A percentile compares a stretch with the other conserved stretches of the same genome.
phyloP scores from a whole-genome alignment of 1,284 basidiomycete species.

The Stereum hirsutum region DNA sequence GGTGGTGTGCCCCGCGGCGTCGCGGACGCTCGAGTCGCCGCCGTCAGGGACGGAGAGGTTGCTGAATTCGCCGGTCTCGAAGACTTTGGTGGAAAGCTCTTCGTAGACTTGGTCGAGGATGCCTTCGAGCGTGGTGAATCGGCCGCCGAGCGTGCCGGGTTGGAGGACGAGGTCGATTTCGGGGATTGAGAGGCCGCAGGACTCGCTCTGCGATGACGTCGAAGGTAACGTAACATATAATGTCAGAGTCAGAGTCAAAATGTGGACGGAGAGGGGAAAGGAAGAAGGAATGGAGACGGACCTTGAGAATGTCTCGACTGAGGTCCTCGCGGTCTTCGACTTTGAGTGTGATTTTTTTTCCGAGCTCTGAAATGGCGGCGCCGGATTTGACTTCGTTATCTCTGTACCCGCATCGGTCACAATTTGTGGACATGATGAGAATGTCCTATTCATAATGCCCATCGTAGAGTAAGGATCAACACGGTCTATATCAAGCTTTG shows the following conservation, averaged over 20 bases:
- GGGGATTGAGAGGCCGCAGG: slow-evolving; percentile 84
- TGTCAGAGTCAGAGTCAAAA: no score
- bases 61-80: slow-evolving; percentile 68
- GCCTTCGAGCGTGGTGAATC: slow-evolving; percentile 97
- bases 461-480: not conserved
- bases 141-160: slow-evolving; percentile 93
- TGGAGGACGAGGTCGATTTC: slow-evolving; percentile 93
- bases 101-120: slow-evolving; percentile 93
- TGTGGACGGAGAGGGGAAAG: not conserved
- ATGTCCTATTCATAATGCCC: slow-evolving; percentile 58
- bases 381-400: slow-evolving; percentile 99
- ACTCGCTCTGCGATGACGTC: slow-evolving; percentile 50
- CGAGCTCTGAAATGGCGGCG: slow-evolving; percentile 77
- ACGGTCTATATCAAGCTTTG: no score
- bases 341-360: slow-evolving; percentile 83
- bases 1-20: slow-evolving; percentile 26
- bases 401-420: slow-evolving; percentile 89
- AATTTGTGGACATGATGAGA: slow-evolving; percentile 98
- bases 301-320: slow-evolving; percentile 92
- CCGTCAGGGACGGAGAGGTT: no score
- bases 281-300: slow-evolving; percentile 19
- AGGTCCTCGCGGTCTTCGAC: slow-evolving; percentile 93
- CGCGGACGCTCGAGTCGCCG: no score
- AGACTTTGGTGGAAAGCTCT: slow-evolving; percentile 88
- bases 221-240: not conserved